Evolutionary conservation across 495 filamentous ascomycete genomes (phyloP).

Genomic region (Umbilicaria muhlenbergii): DNA sequence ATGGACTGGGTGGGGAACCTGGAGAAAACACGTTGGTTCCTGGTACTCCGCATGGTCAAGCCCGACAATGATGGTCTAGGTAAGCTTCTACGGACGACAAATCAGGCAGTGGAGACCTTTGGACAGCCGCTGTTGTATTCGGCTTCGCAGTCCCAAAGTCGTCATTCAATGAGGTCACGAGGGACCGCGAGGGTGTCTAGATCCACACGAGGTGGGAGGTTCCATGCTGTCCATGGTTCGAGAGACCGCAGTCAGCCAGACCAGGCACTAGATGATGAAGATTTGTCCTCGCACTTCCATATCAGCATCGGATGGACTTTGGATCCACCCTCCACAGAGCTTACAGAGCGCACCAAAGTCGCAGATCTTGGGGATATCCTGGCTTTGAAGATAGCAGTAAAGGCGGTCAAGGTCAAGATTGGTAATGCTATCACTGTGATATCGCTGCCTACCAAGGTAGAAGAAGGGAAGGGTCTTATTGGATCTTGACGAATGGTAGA

Average conservation of each 20-base stretch:
- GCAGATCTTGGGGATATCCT: constrained; percentile 12
- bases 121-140: constrained; percentile 61
- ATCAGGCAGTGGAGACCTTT: constrained; percentile 39
- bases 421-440: constrained; percentile 45
- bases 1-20: constrained; percentile 57
- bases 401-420: constrained; percentile 48
- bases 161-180: neutral
- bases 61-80: constrained; percentile 41
- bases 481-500: neutral
- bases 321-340: constrained; percentile 21
- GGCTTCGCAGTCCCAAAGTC: neutral
- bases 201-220: neutral
- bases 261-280: constrained; percentile 2
- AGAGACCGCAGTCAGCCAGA: neutral
- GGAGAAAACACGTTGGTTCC: constrained; percentile 71
- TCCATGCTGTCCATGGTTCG: neutral
- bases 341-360: constrained; percentile 4
- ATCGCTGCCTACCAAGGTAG: constrained; percentile 18
- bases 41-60: constrained; percentile 48
- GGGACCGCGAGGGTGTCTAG: neutral
- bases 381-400: constrained; percentile 22
- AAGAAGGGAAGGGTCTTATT: constrained; percentile 9
- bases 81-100: constrained; percentile 46
- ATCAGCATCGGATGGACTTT: constrained; percentile 57
- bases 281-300: constrained; percentile 40